Base-by-base conservation (phyloP, 768 basidiomycete genomes). In the Tephrocybe sp. region DNA sequence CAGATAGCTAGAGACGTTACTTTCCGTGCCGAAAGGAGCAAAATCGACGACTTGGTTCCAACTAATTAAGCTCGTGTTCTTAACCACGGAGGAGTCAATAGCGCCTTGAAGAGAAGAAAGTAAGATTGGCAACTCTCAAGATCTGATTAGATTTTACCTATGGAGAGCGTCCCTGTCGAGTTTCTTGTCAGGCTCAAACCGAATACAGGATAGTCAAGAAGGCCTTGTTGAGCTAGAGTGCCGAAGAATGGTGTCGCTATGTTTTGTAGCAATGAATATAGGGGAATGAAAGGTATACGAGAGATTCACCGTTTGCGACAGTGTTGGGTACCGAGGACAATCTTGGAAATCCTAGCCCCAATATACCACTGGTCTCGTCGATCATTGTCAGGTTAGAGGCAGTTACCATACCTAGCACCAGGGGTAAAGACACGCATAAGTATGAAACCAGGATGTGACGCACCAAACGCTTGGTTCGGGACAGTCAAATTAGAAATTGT, bases 31-130 rank as follows among this genome's bases (percentile, higher is more conserved):
- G 49, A 87, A 69, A 4, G 89, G 89, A 16, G 82, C 72, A 59
- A 92, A 92, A 11, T 89, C 78, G 13, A 83, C 79, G 1, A 92
- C 86, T 34, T 80, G 76, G 54, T 85, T 86, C 89, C 89, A 92
- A 41, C 73, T 75, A 24, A 92, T 83, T 15, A 74, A 58, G 48
- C 74, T 82, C 2, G 71, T 62, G 61, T 89, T 79, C 22, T 65
- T 71, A 13, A 92, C 85, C 13, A 91, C 70, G 5, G 84, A 80
- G 1, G 76, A 72, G 64, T 92, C 89, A 34, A 92, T 73, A 12
- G 88, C 89, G n/a, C 89, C 88, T 89, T n/a, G n/a, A 47, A 52
- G 45, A 27, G 34, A 22, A 18, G 9, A 19, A 2, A 41, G 26
- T 30, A 49, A 16, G 22, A 18, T 51, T n/a, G 50, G 22, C 26